A percentile compares a stretch with the other conserved stretches of the same genome.
These are phyloP conservation scores for Euphorbia peplus DNA, from an alignment of 345 rosid genomes.

Conservation along the genomic window DNA sequence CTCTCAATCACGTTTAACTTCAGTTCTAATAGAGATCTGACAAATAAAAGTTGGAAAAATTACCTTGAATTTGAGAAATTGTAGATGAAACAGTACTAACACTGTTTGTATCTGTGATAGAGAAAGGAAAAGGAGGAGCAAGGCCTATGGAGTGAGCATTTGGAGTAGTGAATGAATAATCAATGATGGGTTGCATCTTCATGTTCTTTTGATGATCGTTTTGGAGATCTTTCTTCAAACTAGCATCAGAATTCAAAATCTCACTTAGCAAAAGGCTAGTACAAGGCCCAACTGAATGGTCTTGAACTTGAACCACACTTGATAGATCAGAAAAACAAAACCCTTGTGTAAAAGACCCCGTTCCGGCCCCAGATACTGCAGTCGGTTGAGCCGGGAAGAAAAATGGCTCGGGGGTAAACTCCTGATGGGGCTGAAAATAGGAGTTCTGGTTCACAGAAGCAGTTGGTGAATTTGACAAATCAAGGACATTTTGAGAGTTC, in stretches of 20 bases:
- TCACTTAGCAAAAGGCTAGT: slow-evolving; percentile 54
- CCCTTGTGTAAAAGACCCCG: slow-evolving; percentile 34
- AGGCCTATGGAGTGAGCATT: slow-evolving; percentile 20
- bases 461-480: slow-evolving; percentile 29
- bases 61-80: slow-evolving; percentile 46
- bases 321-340: slow-evolving; percentile 41
- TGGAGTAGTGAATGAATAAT: slow-evolving; percentile 29
- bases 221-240: slow-evolving; percentile 30
- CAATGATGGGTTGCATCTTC: slow-evolving; percentile 40
- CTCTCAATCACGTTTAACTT: too few species aligned
- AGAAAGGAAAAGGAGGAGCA: slow-evolving; percentile 18
- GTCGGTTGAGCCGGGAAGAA: slow-evolving; percentile 39
- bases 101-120: slow-evolving; percentile 22
- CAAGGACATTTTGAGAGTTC: slow-evolving; percentile 32
- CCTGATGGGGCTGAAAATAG: slow-evolving; percentile 40
- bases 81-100: slow-evolving; percentile 43
- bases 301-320: slow-evolving; percentile 32
- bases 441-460: slow-evolving; percentile 48
- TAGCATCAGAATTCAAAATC: slow-evolving; percentile 37
- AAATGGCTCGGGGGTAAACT: slow-evolving; percentile 49
- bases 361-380: neutral
- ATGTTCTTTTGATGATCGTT: slow-evolving; percentile 36
- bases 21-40: too few species aligned
- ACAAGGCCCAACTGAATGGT: slow-evolving; percentile 43
- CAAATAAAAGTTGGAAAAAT: neutral